These are phyloP conservation scores for Gnomoniopsis smithogilvyi DNA, from an alignment of 2,329 filamentous ascomycete genomes.

Conservation along the genomic window DNA sequence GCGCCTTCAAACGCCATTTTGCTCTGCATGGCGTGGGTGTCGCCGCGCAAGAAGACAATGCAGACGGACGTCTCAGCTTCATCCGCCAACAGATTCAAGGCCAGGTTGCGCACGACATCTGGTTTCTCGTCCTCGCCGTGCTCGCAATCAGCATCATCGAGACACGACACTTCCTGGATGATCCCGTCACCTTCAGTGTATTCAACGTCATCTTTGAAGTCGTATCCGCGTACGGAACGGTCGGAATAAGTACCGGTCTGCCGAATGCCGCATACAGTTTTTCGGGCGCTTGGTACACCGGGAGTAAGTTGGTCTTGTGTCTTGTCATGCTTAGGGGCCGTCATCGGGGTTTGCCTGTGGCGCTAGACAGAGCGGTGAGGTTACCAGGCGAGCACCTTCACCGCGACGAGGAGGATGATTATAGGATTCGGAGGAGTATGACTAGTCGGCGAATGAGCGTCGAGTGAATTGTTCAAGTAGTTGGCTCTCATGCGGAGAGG, in stretches of 20 bases:
- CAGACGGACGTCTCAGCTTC: constrained; percentile 43
- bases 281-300: constrained; percentile 48
- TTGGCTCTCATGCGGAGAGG: not conserved
- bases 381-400: constrained; percentile 35
- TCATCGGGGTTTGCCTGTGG: constrained; percentile 53
- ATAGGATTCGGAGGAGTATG: constrained; percentile 35
- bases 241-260: constrained; percentile 54
- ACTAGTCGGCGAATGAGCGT: constrained; percentile 28
- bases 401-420: constrained; percentile 38
- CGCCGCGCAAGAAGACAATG: constrained; percentile 19
- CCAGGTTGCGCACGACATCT: constrained; percentile 62
- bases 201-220: constrained; percentile 59
- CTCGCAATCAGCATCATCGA: constrained; percentile 60
- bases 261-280: constrained; percentile 52
- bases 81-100: constrained; percentile 54
- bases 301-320: constrained; percentile 55
- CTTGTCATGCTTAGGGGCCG: constrained; percentile 54
- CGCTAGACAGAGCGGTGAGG: constrained; percentile 50
- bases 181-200: constrained; percentile 52
- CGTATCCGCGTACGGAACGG: constrained; percentile 55
- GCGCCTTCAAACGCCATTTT: constrained; percentile 35
- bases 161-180: constrained; percentile 46
- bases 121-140: constrained; percentile 60
- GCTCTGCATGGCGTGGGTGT: constrained; percentile 44
- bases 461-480: constrained; percentile 1